Conservation (phyloP, 1,139 yeast genomes). For the Saccharomyces hybrid region DNA sequence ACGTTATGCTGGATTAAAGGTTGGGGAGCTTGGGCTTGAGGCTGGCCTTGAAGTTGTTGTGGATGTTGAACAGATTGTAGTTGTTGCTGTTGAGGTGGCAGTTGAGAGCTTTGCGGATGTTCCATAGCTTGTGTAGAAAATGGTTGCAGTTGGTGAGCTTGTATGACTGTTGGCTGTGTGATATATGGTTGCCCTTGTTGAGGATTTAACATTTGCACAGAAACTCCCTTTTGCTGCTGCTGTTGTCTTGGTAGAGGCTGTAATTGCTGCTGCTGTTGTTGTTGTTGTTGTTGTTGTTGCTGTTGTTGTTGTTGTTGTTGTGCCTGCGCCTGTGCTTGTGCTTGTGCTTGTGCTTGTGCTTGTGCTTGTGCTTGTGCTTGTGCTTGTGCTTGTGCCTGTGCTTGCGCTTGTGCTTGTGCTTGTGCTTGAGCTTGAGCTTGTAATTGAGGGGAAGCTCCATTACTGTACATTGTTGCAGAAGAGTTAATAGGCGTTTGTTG, state of each 20-base stretch:
- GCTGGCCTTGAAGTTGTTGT: constrained; percentile 2
- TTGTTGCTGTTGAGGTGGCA: constrained; percentile 9
- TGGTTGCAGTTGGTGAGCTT: constrained; percentile 7
- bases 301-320: constrained; percentile 10
- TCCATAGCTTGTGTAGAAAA: constrained; percentile 2
- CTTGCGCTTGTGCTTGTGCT: constrained; percentile 9
- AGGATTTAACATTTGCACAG: constrained; percentile 7
- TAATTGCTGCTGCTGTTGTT: constrained; percentile 13
- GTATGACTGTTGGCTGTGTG: constrained; percentile 4
- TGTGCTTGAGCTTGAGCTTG: constrained; percentile 13
- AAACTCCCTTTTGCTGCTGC: constrained; percentile 11
- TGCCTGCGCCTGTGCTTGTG: constrained; percentile 16
- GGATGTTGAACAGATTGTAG: constrained; percentile 3
- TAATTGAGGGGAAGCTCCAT: constrained; percentile 13
- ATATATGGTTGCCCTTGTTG: constrained; percentile 9
- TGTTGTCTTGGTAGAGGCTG: constrained; percentile 6
- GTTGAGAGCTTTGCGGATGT: constrained; percentile 14
- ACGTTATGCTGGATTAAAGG: constrained; percentile 6
- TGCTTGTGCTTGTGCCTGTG: constrained; percentile 3
- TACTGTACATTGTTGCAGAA: constrained; percentile 4
- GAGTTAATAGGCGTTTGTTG: constrained; percentile 12
- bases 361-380: constrained; percentile 4
- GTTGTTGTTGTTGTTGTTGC: constrained; percentile 11
- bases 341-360: constrained; percentile 14
- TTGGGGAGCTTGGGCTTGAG: constrained; percentile 4